Evolutionary conservation across 148 eudicot species (phyloP), one percentile per base, ranked within the genome.

Genomic region (Limonium bicolor): DNA sequence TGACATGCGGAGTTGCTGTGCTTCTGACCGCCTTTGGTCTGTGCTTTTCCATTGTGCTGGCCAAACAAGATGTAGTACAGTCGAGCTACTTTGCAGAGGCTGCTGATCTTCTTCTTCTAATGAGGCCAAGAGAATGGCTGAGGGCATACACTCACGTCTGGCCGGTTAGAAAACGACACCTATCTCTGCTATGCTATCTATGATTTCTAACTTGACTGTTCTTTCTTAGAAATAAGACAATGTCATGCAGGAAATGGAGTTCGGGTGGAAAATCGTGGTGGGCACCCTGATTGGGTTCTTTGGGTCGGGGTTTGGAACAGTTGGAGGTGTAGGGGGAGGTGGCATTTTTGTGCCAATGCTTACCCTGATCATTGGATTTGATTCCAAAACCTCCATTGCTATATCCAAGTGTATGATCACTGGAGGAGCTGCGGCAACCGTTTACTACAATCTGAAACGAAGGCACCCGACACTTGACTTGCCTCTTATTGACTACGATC

Each of bases 291-390:
- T 92, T 13, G 99, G 86, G 14, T 92, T 92, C 42, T 62, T 76
- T 62, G 99, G 99, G 11, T 86, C 99, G 4, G 95, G 88, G 0
- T 78, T 71, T 42, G 99, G 99, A 40, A 92, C 95, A 0, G 99
- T 92, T 13, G 96, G 96, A 28, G 96, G 96, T 0, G 90, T 87
- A 35, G 96, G 96, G 23, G 96, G 96, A 3, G 96, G 99, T 9
- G 99, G 99, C 51, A 85, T 92, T 56, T 92, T 92, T 53, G 95
- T 85, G 38, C 99, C 99, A 2, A 78, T 79, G 95, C 86, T 92
- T 24, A 81, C 77, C 21, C 59, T 92, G 45, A 59, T 92, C 37
- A 68, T 92, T 48, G 95, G 95, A 0, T 92, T 92, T 58, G 99
- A 92, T 53, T 73, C 95, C 54, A 92, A 92, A 61, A 85, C 99